Evolutionary conservation across 208 protist genomes (phyloP).

Genomic region (Phytomonas francai): DNA sequence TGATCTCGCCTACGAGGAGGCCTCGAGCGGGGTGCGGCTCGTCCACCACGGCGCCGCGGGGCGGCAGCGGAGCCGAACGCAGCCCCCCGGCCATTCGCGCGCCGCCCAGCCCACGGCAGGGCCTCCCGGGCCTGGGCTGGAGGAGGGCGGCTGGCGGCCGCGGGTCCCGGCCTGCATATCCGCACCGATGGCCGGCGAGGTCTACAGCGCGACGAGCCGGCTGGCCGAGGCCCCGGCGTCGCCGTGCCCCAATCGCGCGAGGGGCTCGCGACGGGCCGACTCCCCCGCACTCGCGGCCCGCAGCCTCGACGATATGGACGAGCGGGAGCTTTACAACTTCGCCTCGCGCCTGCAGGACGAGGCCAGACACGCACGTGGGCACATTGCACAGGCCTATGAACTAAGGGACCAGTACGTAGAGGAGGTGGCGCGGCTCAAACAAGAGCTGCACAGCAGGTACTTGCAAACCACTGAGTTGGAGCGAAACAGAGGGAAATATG

Average conservation of each 20-base stretch:
- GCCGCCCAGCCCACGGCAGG: background rate
- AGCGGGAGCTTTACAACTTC: constrained; percentile 43
- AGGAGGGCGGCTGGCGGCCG: background rate
- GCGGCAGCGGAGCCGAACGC: background rate
- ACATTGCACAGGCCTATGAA: constrained; percentile 37
- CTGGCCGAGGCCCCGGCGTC: background rate
- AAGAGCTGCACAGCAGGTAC: constrained; percentile 34
- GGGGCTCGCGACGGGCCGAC: constrained; percentile 7
- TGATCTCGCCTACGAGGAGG: constrained; percentile 17
- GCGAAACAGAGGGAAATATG: constrained; percentile 8
- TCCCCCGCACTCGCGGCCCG: constrained; percentile 19
- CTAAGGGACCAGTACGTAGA: constrained; percentile 49
- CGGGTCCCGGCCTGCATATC: background rate
- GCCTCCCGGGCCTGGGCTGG: background rate
- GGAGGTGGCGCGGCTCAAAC: constrained; percentile 47
- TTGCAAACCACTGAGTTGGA: constrained; percentile 23
- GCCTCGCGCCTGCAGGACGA: constrained; percentile 41
- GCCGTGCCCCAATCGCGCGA: background rate
- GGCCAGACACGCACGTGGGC: constrained; percentile 16
- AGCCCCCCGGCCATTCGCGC: background rate
- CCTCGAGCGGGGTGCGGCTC: background rate
- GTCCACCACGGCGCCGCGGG: background rate
- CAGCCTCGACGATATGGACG: constrained; percentile 27
- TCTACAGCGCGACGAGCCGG: background rate
- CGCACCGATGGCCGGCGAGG: background rate